These are phyloP conservation scores for Cyberlindnera maclurae DNA, from an alignment of 805 yeast genomes.

Conservation along the genomic window DNA sequence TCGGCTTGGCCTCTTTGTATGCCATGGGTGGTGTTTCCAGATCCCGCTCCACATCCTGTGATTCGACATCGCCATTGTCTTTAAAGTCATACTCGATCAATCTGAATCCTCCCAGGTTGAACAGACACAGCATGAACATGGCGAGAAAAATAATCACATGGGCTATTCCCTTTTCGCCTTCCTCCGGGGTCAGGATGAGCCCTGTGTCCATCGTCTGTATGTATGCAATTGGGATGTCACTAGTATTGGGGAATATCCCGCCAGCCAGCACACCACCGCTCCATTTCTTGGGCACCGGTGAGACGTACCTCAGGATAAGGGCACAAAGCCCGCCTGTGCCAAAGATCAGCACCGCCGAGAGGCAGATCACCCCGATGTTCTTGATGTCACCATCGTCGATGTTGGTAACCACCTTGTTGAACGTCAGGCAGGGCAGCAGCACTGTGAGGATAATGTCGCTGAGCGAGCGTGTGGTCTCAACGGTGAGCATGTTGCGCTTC, in stretches of 20 bases:
- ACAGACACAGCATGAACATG: constrained; percentile 51
- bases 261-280: constrained; percentile 41
- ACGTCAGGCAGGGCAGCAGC: constrained; percentile 47
- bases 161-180: constrained; percentile 44
- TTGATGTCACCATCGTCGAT: constrained; percentile 46
- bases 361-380: constrained; percentile 38
- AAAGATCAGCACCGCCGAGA: constrained; percentile 24
- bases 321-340: constrained; percentile 36
- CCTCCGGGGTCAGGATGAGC: constrained; percentile 29
- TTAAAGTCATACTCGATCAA: constrained; percentile 67
- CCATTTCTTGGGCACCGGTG: constrained; percentile 43
- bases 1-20: no score
- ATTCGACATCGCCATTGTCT: constrained; percentile 4
- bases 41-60: constrained; percentile 4
- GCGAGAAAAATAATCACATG: constrained; percentile 30
- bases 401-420: constrained; percentile 45
- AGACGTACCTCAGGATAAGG: constrained; percentile 25
- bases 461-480: constrained; percentile 46
- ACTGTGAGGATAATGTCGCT: constrained; percentile 45
- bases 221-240: constrained; percentile 49
- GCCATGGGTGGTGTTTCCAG: no score
- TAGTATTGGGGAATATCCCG: constrained; percentile 45
- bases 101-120: constrained; percentile 70
- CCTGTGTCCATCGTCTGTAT: constrained; percentile 40
- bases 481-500: constrained; percentile 32